A percentile compares a stretch with the other conserved stretches of the same genome.
These are phyloP conservation scores for Aspergillus cavernicola DNA, from an alignment of 495 filamentous ascomycete genomes.

Conservation along the genomic window DNA sequence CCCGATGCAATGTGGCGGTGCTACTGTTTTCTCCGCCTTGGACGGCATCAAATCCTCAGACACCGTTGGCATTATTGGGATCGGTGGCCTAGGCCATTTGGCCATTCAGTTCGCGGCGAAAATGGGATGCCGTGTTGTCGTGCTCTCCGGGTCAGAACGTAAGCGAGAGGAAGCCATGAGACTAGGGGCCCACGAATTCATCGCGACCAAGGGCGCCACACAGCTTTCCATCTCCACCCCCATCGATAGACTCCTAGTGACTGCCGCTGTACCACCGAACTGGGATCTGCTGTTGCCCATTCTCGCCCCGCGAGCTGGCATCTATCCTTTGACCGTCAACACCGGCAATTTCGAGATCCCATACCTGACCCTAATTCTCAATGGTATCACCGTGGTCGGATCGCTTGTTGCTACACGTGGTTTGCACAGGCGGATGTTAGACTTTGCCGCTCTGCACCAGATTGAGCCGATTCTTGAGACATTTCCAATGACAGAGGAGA, in stretches of 20 bases:
- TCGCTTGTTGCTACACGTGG: background rate
- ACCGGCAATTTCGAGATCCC: constrained; percentile 9
- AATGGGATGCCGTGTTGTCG: constrained; percentile 18
- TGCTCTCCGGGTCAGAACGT: constrained; percentile 11
- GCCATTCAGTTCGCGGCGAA: constrained; percentile 16
- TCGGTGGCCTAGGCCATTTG: constrained; percentile 16
- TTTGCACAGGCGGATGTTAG: constrained; percentile 7
- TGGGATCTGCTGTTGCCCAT: constrained; percentile 10
- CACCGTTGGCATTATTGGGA: constrained; percentile 14
- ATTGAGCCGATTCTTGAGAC: constrained; percentile 9
- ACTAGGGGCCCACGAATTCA: constrained; percentile 15
- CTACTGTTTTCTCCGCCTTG: constrained; percentile 11
- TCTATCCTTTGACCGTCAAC: constrained; percentile 9
- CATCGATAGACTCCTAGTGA: constrained; percentile 6
- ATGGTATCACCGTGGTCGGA: constrained; percentile 6
- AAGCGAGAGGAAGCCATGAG: constrained; percentile 14
- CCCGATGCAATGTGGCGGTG: constrained; percentile 14
- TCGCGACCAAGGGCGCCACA: constrained; percentile 12
- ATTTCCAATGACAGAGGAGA: constrained; percentile 12
- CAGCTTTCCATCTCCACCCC: background rate
- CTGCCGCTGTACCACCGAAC: constrained; percentile 8
- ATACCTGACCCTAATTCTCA: constrained; percentile 6
- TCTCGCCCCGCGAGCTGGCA: background rate
- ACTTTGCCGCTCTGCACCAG: constrained; percentile 9
- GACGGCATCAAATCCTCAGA: constrained; percentile 10